A percentile compares a stretch with the other conserved stretches of the same genome.
phyloP scores from a whole-genome alignment of 2,329 filamentous ascomycete species.

The Rosellinia necatrix region DNA sequence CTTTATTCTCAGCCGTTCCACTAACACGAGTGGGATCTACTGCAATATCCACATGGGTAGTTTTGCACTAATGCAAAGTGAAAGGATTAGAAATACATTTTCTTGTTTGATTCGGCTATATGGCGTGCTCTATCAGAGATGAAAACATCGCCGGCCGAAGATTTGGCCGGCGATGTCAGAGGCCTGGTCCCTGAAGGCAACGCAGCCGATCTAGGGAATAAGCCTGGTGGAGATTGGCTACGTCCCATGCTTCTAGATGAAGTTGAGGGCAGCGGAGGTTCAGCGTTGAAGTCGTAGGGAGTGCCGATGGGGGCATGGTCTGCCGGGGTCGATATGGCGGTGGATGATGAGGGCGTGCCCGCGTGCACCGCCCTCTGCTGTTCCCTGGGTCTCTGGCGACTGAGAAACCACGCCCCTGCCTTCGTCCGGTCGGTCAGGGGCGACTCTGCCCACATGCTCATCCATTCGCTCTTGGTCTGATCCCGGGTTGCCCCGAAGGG shows the following conservation, averaged over 20 bases:
- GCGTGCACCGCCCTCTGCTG: not conserved
- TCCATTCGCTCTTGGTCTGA: slow-evolving; percentile 1
- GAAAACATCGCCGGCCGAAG: not conserved
- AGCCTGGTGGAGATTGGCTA: too few species aligned
- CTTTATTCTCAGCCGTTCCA: too few species aligned
- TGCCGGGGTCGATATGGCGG: not conserved
- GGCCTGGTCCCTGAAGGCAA: not conserved
- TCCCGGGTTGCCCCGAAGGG: too few species aligned
- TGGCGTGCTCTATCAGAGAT: slow-evolving; percentile 1
- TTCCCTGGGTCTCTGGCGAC: too few species aligned
- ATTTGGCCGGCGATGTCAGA: not conserved
- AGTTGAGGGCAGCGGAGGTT: too few species aligned
- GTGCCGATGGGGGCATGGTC: not conserved
- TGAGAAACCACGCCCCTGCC: slow-evolving; percentile 1
- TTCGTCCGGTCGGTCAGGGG: not conserved
- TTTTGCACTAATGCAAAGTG: too few species aligned
- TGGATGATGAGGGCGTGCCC: not conserved
- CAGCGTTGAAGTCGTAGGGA: too few species aligned
- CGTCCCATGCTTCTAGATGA: too few species aligned
- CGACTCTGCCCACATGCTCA: not conserved
- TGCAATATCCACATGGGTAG: too few species aligned
- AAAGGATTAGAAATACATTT: slow-evolving; percentile 8
- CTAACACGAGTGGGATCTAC: too few species aligned
- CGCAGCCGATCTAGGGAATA: not conserved
- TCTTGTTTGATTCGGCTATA: not conserved